phyloP scores from a whole-genome alignment of 2,329 filamentous ascomycete genomes.

The Diatrype stigma region DNA sequence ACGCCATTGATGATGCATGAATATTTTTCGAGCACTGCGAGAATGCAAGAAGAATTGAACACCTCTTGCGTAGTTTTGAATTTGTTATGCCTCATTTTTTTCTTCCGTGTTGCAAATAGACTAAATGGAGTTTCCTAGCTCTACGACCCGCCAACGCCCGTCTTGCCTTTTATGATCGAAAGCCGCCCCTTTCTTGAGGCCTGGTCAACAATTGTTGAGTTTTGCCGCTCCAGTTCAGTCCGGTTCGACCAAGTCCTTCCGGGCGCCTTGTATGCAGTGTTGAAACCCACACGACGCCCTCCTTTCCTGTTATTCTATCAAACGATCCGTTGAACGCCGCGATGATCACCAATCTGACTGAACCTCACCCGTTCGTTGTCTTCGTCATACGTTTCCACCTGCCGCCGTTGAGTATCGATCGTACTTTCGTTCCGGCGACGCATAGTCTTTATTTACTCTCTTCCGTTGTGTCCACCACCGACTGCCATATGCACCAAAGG shows the following conservation, averaged over 20 bases:
- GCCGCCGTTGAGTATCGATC: too few species aligned
- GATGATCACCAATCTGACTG: not conserved
- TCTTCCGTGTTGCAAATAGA: not conserved
- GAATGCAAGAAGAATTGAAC: too few species aligned
- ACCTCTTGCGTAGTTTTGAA: too few species aligned
- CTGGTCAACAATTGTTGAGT: not conserved
- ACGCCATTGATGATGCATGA: too few species aligned
- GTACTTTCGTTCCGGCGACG: too few species aligned
- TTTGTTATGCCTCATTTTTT: too few species aligned
- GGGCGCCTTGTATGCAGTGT: not conserved
- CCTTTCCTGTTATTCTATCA: not conserved
- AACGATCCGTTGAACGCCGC: conserved; percentile 24
- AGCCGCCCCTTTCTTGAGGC: not conserved
- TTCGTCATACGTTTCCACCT: too few species aligned
- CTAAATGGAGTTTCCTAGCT: not conserved
- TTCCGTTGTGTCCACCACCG: not conserved
- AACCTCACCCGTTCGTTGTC: too few species aligned
- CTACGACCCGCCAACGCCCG: not conserved
- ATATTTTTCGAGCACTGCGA: too few species aligned
- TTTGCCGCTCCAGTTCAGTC: not conserved
- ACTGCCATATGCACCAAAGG: not conserved
- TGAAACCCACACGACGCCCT: not conserved
- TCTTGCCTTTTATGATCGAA: not conserved
- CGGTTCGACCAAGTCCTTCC: not conserved
- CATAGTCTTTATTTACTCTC: too few species aligned